Evolutionary conservation across 371 early-diverging fungal species (phyloP).

Genomic region (Mucor racemosus): DNA sequence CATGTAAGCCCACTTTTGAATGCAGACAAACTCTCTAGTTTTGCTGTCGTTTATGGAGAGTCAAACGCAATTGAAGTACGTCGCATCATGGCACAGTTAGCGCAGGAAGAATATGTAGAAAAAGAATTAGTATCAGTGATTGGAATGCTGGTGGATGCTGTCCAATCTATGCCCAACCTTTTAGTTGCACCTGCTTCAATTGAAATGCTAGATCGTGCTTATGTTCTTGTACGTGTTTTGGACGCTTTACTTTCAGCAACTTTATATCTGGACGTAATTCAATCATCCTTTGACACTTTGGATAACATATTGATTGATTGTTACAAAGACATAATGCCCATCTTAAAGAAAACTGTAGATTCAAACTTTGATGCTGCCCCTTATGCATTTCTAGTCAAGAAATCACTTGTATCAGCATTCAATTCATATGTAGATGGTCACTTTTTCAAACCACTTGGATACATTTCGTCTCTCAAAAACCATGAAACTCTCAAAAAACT

Average conservation of each 20-base stretch:
- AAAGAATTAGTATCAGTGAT: conserved; percentile 31
- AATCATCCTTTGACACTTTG: background rate
- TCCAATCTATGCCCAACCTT: conserved; percentile 38
- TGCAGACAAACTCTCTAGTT: conserved; percentile 7
- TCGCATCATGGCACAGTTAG: conserved; percentile 34
- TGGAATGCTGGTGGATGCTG: conserved; percentile 35
- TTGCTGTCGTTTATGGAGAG: conserved; percentile 47
- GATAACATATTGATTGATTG: conserved; percentile 23
- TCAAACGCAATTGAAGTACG: conserved; percentile 43
- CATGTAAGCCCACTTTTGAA: background rate
- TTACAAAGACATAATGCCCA: conserved; percentile 9
- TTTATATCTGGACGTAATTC: background rate
- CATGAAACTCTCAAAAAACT: conserved; percentile 1
- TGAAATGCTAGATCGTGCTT: conserved; percentile 6
- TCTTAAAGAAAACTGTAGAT: conserved; percentile 5
- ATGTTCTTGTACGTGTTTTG: conserved; percentile 25
- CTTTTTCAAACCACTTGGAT: conserved; percentile 40
- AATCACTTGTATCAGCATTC: conserved; percentile 31
- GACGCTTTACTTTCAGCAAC: conserved; percentile 33
- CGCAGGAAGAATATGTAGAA: conserved; percentile 28
- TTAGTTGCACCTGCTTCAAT: conserved; percentile 10
- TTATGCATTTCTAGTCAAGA: conserved; percentile 32
- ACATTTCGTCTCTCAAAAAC: conserved; percentile 25
- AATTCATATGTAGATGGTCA: conserved; percentile 31
- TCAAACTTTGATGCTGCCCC: background rate